Conservation (phyloP, 176 grass and related monocot species). For the Aegilops bicornis region DNA sequence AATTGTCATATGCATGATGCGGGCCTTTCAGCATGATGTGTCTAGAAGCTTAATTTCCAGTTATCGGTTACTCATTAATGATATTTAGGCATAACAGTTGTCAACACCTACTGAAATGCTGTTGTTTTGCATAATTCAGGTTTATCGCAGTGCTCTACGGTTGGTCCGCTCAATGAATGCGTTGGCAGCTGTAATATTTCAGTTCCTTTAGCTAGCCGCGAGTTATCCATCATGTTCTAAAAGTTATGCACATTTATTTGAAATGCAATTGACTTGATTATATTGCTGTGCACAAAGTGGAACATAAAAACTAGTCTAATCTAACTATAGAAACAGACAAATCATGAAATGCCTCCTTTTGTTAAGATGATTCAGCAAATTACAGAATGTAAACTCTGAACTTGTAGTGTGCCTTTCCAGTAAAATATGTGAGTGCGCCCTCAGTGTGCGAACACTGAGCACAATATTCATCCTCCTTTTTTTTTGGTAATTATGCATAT, state of each 20-base stretch:
- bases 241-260: background rate
- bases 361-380: background rate
- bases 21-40: background rate
- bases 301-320: background rate
- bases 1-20: background rate
- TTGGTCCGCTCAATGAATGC: slow-evolving; percentile 82
- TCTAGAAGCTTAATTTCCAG: background rate
- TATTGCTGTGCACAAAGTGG: background rate
- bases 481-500: slow-evolving; percentile 9
- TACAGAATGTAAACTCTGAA: background rate
- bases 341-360: background rate
- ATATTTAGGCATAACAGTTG: background rate
- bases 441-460: background rate
- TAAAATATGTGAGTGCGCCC: background rate
- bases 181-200: slow-evolving; percentile 3
- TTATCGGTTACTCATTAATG: background rate
- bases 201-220: background rate
- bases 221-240: background rate
- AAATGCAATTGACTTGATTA: background rate
- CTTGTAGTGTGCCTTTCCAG: background rate
- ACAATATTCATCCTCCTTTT: background rate
- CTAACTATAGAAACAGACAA: background rate
- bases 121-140: slow-evolving; percentile 47
- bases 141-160: slow-evolving; percentile 77
- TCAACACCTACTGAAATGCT: background rate